Percentiles rank a stretch among this genome's conserved stretches.
Conservation (phyloP, 352 stramenopile species). For the Phytophthora cryptogea region DNA sequence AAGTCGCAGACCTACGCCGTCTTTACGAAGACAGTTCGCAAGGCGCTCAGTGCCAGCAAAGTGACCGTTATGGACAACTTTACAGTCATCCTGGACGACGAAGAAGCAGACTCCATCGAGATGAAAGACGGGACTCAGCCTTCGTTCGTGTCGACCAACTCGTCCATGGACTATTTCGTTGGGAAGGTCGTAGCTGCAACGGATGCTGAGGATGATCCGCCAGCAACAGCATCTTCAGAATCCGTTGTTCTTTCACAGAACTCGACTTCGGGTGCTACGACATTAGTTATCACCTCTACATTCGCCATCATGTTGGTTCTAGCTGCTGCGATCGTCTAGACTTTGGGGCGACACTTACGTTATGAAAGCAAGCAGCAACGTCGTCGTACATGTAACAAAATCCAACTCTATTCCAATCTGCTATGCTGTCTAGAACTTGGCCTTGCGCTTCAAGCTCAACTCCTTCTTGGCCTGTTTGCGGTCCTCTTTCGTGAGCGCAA, state of each 20-base stretch:
- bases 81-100: constrained; percentile 38
- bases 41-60: constrained; percentile 38
- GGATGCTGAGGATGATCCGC: constrained; percentile 19
- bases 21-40: constrained; percentile 53
- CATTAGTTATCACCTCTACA: neutral
- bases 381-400: constrained; percentile 34
- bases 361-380: constrained; percentile 16
- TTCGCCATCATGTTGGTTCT: constrained; percentile 13
- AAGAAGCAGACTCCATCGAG: constrained; percentile 29
- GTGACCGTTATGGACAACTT: constrained; percentile 50
- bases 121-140: constrained; percentile 35
- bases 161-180: constrained; percentile 36
- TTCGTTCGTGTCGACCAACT: constrained; percentile 40
- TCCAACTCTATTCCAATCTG: constrained; percentile 36
- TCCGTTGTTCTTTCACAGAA: constrained; percentile 16
- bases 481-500: constrained; percentile 87
- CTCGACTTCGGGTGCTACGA: constrained; percentile 26
- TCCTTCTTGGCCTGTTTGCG: constrained; percentile 85
- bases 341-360: constrained; percentile 10
- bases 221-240: constrained; percentile 14
- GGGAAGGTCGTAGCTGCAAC: constrained; percentile 30
- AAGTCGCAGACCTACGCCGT: constrained; percentile 48
- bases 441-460: constrained; percentile 78
- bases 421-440: constrained; percentile 62
- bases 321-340: constrained; percentile 16